Evolutionary conservation across 78 protist species (phyloP), one percentile per base, ranked within the genome.

Genomic region (Dictyostelium capitatum): DNA sequence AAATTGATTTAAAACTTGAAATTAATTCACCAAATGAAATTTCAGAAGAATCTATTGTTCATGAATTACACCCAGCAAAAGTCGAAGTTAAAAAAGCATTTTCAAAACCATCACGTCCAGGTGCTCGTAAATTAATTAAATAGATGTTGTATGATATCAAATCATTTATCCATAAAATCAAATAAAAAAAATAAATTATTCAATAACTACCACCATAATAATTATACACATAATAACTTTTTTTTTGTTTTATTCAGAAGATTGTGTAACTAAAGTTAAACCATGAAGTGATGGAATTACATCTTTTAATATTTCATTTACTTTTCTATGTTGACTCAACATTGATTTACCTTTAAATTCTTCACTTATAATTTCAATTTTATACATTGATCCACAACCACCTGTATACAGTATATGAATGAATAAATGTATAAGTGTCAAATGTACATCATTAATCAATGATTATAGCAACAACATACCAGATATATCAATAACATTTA

Each of bases 101-200:
- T 37, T 23, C 94, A 1, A 84, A 30, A 56, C 96, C 96, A 89
- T 48, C 87, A 8, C 84, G 92, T 80, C 91, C 96, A 74, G 96
- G 96, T 59, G 81, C 79, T 73, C 81, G 95, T 77, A 90, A 72
- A 78, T 65, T 80, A 43, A 81, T 72, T 28, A 75, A 83, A 41
- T 32, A 67, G 30, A 4, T 14, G 1, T 37, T 37, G 43, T 37
- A 37, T 37, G 43, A 37, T 37, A 37, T 37, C 3, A 51, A 1
- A 14, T 51, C 56, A 14, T 51, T 14, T 51, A 51, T 12, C 56
- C 56, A 14, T 51, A 8, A 5, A 37, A 37, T 37, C 1, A 37
- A 30, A 25, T 0, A 70, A 43, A 46, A 56, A 48, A 32, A 37
- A 78, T 17, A 43, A 79, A 37, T 37, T 37, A 2, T 37, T 37